phyloP scores from a whole-genome alignment of 2,329 filamentous ascomycete species.

The Aspergillus pseudoterreus region DNA sequence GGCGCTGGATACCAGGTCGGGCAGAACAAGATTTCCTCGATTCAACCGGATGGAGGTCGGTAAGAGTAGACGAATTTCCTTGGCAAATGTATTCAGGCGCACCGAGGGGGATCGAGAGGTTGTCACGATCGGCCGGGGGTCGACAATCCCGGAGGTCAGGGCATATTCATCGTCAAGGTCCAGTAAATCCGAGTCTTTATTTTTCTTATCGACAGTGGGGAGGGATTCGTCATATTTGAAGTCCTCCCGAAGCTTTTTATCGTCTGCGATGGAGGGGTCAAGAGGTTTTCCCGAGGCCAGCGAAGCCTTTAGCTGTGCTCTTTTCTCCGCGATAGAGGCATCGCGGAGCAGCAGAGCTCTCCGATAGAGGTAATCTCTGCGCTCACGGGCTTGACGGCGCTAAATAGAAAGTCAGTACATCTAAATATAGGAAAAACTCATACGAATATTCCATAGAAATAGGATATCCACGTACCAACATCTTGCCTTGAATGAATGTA shows the following conservation, averaged over 20 bases:
- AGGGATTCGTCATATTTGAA: constrained; percentile 90
- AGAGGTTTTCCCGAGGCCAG: constrained; percentile 85
- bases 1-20: constrained; percentile 78
- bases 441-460: background rate
- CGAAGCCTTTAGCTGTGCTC: constrained; percentile 79
- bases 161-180: constrained; percentile 91
- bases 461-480: constrained; percentile 25
- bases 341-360: constrained; percentile 82
- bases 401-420: constrained; percentile 18
- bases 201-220: constrained; percentile 52
- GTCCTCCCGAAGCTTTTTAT: constrained; percentile 77
- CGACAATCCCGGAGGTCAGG: constrained; percentile 83
- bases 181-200: constrained; percentile 79
- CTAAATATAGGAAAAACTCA: background rate
- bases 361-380: constrained; percentile 86
- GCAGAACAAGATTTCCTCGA: constrained; percentile 82
- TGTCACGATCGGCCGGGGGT: constrained; percentile 83
- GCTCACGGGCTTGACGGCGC: constrained; percentile 72
- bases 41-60: constrained; percentile 87
- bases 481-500: constrained; percentile 15
- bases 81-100: constrained; percentile 82
- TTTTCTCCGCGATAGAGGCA: constrained; percentile 88
- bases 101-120: constrained; percentile 86
- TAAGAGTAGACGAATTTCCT: constrained; percentile 79
- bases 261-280: constrained; percentile 77